Evolutionary conservation across 140 eudicot species (phyloP).

Genomic region (Eryngium alpinum): DNA sequence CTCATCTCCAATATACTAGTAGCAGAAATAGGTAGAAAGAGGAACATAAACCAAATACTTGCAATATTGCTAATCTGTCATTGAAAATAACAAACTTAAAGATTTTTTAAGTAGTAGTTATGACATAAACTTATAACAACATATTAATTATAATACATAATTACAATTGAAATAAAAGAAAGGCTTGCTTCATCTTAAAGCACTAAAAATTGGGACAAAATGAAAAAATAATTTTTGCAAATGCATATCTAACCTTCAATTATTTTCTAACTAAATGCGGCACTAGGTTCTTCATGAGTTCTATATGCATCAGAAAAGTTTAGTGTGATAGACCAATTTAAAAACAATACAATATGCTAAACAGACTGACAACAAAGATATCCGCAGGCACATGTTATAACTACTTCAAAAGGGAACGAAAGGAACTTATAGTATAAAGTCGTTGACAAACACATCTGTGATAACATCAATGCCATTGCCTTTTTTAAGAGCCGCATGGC

Average conservation of each 20-base stretch:
- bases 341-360: not conserved
- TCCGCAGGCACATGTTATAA: not conserved
- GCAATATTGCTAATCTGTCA: constrained; percentile 29
- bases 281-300: not conserved
- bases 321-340: not conserved
- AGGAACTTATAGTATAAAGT: constrained; percentile 12
- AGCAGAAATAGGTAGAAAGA: constrained; percentile 24
- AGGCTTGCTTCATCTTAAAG: not conserved
- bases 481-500: constrained; percentile 19
- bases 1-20: constrained; percentile 24
- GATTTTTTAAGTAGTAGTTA: too few relatives aligned
- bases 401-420: not conserved
- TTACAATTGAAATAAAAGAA: not conserved
- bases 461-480: constrained; percentile 20
- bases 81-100: not conserved
- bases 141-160: not conserved
- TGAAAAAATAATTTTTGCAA: too few relatives aligned
- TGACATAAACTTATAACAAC: not conserved
- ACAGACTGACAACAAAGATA: not conserved
- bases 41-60: constrained; percentile 26
- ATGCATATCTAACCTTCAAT: too few relatives aligned
- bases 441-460: constrained; percentile 18
- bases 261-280: not conserved
- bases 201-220: too few relatives aligned
- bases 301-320: not conserved